Evolutionary conservation across 1,284 basidiomycete genomes (phyloP).

Genomic region (Gomphus bonarii): DNA sequence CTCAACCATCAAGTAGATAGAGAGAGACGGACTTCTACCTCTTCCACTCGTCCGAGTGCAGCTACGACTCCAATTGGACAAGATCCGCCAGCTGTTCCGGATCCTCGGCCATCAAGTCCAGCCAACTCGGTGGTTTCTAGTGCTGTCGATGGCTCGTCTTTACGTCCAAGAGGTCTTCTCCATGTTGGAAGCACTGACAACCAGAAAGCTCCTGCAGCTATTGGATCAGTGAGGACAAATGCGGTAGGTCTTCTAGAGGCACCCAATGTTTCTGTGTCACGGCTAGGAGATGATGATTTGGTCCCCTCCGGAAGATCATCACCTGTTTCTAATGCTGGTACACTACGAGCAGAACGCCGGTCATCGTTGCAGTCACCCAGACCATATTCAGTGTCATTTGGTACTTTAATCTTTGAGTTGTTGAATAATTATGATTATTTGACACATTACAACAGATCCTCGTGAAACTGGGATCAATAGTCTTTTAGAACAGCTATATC

Average conservation of each 20-base stretch:
- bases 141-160: slow-evolving; percentile 44
- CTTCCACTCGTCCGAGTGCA: slow-evolving; percentile 23
- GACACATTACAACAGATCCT: slow-evolving; percentile 44
- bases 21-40: slow-evolving; percentile 31
- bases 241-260: slow-evolving; percentile 69
- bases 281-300: slow-evolving; percentile 45
- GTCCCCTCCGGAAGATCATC: slow-evolving; percentile 63
- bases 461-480: slow-evolving; percentile 81
- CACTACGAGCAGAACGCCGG: slow-evolving; percentile 35
- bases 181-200: slow-evolving; percentile 59
- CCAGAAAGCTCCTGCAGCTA: slow-evolving; percentile 74
- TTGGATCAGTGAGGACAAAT: slow-evolving; percentile 71
- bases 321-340: slow-evolving; percentile 49
- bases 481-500: slow-evolving; percentile 79
- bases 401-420: slow-evolving; percentile 29
- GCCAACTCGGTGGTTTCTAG: slow-evolving; percentile 65
- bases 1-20: slow-evolving; percentile 37
- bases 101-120: slow-evolving; percentile 47
- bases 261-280: slow-evolving; percentile 38
- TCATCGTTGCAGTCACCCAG: slow-evolving; percentile 37
- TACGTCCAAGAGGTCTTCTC: slow-evolving; percentile 48
- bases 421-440: not conserved
- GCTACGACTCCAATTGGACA: slow-evolving; percentile 25
- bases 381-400: slow-evolving; percentile 55
- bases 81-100: slow-evolving; percentile 32